Evolutionary conservation across 805 yeast genomes (phyloP), one percentile per base, ranked within the genome.

Genomic region (Ogataea glucozyma): DNA sequence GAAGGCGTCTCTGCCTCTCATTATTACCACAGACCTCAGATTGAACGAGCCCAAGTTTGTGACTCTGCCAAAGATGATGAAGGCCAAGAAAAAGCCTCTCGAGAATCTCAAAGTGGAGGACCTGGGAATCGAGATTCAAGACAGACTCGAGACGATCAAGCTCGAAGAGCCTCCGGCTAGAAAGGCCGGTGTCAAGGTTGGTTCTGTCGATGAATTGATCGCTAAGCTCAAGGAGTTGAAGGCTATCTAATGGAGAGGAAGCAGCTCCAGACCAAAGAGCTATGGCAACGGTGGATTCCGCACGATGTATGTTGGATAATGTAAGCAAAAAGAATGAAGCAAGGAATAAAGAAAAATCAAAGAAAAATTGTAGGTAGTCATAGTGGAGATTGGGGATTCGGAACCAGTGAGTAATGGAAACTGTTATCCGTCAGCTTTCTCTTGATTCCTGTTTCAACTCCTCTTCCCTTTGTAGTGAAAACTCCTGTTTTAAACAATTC

Each of bases 1-100:
- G 44, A 73, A 76, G 38, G 87, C 96, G 23, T 70, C 77, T 46
- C 73, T 90, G 46, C 99, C 99, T 31, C 59, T 89, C 71, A 77
- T 93, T 41, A 78, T 93, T 55, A 90, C 97, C 20, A 85, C 98
- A 2, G 99, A 93, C 65, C 74, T 93, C 55, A 83, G 99, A 66
- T 77, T 93, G 60, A 93, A 93, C 65, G 93, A 81, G 61, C 99
- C 99, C 32, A 82, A 97, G 57, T 93, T 88, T 59, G 96, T 95
- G n/a, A 80, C 95, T 11, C 75, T 93, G 61, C 97, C 97, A 47
- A 93, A 91, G 65, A 79, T 90, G 71, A 93, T 93, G 98, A 93
- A 93, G 73, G 98, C 98, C 43, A 93, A 93, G 74, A 90, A 90
- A 79, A 90, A 88, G 74, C 96, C 96, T 4, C 73, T 90, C 62